Evolutionary conservation across 2,329 filamentous ascomycete species (phyloP).

Genomic region (Diaporthe ampelina): DNA sequence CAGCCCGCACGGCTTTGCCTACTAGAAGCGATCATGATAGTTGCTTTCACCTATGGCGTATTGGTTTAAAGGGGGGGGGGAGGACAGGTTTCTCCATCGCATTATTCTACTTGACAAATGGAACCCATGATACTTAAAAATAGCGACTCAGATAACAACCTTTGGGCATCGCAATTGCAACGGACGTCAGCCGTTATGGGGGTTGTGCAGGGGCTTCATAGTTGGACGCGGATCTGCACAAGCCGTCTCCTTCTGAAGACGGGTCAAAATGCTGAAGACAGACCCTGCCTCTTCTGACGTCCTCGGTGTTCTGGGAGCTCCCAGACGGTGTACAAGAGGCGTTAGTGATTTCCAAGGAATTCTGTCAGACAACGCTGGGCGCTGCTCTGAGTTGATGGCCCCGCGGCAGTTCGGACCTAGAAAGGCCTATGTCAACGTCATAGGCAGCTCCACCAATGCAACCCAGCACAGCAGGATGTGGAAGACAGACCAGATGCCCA

Average conservation of each 20-base stretch:
- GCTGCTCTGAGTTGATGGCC: neutral
- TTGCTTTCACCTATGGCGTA: constrained; percentile 37
- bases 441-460: constrained; percentile 10
- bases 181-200: neutral
- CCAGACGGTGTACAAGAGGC: neutral
- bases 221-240: neutral
- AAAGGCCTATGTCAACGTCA: neutral
- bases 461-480: neutral
- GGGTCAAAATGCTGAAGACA: neutral
- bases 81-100: constrained; percentile 35
- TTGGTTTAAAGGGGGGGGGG: constrained; percentile 31
- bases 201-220: neutral
- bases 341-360: neutral
- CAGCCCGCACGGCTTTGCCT: constrained; percentile 12
- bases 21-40: constrained; percentile 36
- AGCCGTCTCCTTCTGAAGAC: neutral
- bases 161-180: neutral
- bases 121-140: neutral
- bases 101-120: constrained; percentile 26
- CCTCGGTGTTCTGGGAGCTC: neutral
- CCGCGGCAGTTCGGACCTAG: neutral
- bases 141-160: neutral
- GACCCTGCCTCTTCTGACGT: neutral
- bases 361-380: neutral
- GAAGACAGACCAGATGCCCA: neutral